Evolutionary conservation across 768 basidiomycete species (phyloP).

Genomic region (Hericium rajendrae): DNA sequence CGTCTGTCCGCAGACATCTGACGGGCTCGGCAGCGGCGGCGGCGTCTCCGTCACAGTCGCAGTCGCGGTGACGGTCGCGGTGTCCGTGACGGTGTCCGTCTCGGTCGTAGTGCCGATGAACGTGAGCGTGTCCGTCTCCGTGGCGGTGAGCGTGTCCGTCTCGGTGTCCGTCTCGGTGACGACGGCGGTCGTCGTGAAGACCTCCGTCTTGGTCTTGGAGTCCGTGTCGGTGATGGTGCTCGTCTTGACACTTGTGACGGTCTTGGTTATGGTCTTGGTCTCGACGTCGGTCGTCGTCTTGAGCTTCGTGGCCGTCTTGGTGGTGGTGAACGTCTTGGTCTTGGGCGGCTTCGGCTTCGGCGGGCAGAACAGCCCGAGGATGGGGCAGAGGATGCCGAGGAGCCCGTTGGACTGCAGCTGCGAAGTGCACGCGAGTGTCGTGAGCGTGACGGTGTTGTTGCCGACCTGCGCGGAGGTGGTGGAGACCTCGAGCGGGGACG

Average conservation of each 20-base stretch:
- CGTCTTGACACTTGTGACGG: not conserved
- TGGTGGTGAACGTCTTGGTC: slow-evolving; percentile 1
- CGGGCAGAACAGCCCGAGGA: slow-evolving; percentile 9
- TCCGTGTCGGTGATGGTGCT: slow-evolving; percentile 3
- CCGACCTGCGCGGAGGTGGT: not conserved
- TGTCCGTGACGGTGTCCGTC: slow-evolving; percentile 1
- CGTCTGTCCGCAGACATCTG: slow-evolving; percentile 11
- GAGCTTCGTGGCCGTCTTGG: not conserved
- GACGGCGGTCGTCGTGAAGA: not conserved
- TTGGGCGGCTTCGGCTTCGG: not conserved
- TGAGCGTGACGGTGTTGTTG: not conserved
- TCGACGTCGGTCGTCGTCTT: not conserved
- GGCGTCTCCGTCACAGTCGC: not conserved
- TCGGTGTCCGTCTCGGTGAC: not conserved
- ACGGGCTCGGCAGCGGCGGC: not conserved
- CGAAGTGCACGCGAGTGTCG: not conserved
- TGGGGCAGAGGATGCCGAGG: slow-evolving; percentile 2
- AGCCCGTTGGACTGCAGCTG: not conserved
- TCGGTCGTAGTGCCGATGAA: not conserved
- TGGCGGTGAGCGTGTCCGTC: not conserved
- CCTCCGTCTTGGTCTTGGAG: slow-evolving; percentile 2
- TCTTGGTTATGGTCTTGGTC: not conserved
- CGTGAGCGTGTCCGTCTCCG: not conserved
- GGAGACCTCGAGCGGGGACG: not conserved
- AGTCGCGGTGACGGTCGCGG: slow-evolving; percentile 5